These are phyloP conservation scores for Musa schizocarpa DNA, from an alignment of 176 grass and related monocot genomes.

Conservation along the genomic window DNA sequence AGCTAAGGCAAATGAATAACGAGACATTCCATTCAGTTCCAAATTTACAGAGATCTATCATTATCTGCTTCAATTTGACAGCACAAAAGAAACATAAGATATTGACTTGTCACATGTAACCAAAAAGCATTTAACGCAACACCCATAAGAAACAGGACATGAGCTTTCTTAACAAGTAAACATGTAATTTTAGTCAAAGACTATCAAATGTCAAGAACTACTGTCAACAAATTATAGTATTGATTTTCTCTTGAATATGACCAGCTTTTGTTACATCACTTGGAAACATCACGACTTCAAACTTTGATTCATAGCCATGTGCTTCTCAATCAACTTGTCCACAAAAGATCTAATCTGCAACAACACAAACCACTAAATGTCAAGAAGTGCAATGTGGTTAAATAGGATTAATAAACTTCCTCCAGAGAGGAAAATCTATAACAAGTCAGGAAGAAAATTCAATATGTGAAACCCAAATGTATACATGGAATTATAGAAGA, in stretches of 20 bases:
- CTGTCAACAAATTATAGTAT: constrained; percentile 1
- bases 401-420: constrained; percentile 8
- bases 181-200: not conserved
- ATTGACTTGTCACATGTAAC: not conserved
- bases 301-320: constrained; percentile 52
- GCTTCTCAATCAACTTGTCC: constrained; percentile 80
- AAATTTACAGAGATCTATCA: not conserved
- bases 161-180: constrained; percentile 3
- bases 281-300: constrained; percentile 39
- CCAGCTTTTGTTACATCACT: not conserved
- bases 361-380: not conserved
- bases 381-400: not conserved
- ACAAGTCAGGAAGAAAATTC: not conserved
- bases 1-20: not conserved
- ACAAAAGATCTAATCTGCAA: constrained; percentile 91
- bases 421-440: constrained; percentile 20
- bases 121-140: not conserved
- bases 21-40: not conserved
- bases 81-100: not conserved
- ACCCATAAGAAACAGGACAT: not conserved
- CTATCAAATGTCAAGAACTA: not conserved
- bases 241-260: not conserved
- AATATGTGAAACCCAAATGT: not conserved
- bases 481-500: not conserved
- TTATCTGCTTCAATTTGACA: not conserved